These are phyloP conservation scores for Hygrophoropsis aurantiaca DNA, from an alignment of 768 basidiomycete genomes.

Conservation along the genomic window DNA sequence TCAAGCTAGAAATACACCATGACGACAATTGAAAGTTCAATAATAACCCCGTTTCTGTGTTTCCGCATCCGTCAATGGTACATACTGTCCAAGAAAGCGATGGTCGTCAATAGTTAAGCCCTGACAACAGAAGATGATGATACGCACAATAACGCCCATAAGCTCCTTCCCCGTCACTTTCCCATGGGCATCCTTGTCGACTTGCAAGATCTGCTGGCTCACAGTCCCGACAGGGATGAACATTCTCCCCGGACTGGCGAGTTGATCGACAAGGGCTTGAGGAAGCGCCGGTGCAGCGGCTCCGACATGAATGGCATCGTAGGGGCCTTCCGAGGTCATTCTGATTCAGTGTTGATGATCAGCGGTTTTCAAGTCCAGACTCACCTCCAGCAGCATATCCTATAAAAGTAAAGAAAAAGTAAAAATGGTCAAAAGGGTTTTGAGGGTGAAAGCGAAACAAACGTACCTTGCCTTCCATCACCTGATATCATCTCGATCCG, in stretches of 20 bases:
- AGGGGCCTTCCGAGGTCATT: conserved; percentile 48
- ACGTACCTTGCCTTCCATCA: conserved; percentile 76
- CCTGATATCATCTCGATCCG: conserved; percentile 66
- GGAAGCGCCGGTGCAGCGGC: conserved; percentile 84
- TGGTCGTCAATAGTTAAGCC: not conserved
- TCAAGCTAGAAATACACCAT: too few relatives aligned
- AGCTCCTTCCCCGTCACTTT: conserved; percentile 60
- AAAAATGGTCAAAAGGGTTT: not conserved
- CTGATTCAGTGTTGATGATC: not conserved
- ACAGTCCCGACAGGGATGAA: conserved; percentile 86
- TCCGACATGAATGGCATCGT: conserved; percentile 90
- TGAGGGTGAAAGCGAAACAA: not conserved
- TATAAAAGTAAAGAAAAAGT: too few relatives aligned
- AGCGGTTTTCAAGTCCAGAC: conserved; percentile 4
- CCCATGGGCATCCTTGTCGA: conserved; percentile 78
- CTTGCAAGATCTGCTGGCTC: conserved; percentile 62
- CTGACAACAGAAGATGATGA: not conserved
- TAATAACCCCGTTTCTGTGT: conserved; percentile 34
- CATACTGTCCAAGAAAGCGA: conserved; percentile 47
- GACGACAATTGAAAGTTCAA: not conserved
- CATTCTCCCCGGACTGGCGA: conserved; percentile 76
- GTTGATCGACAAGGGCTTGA: conserved; percentile 69
- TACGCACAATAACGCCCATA: conserved; percentile 80
- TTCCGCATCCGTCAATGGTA: conserved; percentile 66
- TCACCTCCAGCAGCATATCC: conserved; percentile 37